phyloP scores from a whole-genome alignment of 768 basidiomycete genomes.

The Cubamyces lactineus region DNA sequence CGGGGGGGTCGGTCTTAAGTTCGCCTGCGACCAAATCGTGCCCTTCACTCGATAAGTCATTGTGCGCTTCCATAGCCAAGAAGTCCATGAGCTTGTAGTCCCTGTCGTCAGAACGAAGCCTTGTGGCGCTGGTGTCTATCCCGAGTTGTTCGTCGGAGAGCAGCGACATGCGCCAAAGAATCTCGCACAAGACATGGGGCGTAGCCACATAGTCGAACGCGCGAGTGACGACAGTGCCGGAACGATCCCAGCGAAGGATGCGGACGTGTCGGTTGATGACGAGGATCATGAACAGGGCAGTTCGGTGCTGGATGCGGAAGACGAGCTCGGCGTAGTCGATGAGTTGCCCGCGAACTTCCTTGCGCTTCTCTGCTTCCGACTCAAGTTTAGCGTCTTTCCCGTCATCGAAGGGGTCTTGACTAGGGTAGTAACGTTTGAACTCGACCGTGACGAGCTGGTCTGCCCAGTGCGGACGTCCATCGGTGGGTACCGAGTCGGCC shows the following conservation, averaged over 20 bases:
- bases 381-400: background rate
- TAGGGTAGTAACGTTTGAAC: background rate
- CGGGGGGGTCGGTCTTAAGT: background rate
- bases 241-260: conserved; percentile 12
- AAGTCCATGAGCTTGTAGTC: background rate
- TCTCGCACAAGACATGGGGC: background rate
- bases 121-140: background rate
- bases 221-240: conserved; percentile 1
- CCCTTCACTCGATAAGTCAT: background rate
- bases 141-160: background rate
- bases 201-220: conserved; percentile 1
- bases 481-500: too few relatives aligned
- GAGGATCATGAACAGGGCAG: conserved; percentile 2
- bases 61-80: background rate
- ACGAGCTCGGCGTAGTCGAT: background rate
- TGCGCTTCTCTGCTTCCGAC: background rate
- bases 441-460: background rate
- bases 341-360: conserved; percentile 3
- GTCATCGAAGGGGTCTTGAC: conserved; percentile 2
- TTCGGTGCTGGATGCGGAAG: conserved; percentile 8
- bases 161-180: background rate
- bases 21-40: background rate
- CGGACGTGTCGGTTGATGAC: conserved; percentile 1
- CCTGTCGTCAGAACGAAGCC: background rate
- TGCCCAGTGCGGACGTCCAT: too few relatives aligned